A percentile compares a stretch with the other conserved stretches of the same genome.
Evolutionary conservation across 1,139 yeast species (phyloP).

Genomic region (Nakaseomyces bracarensis): DNA sequence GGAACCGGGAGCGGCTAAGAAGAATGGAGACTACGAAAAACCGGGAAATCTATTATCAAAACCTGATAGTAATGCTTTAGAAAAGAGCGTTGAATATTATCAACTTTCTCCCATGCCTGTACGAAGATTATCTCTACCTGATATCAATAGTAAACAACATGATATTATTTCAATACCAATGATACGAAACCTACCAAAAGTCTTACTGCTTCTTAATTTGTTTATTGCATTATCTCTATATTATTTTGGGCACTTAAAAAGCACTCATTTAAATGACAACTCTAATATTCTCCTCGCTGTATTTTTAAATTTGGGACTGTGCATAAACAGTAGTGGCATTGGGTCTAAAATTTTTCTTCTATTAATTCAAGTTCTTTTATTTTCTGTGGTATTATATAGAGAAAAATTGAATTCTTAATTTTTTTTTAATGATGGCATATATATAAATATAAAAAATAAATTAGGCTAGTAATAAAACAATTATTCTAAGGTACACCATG

Average conservation of each 20-base stretch:
- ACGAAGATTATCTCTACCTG: not conserved
- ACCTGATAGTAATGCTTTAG: not conserved
- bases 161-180: not conserved
- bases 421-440: not conserved
- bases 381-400: not conserved
- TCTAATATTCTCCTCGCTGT: not conserved
- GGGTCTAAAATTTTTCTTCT: not conserved
- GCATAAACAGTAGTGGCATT: not conserved
- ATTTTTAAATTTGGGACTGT: not conserved
- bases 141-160: not conserved
- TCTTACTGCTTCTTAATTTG: not conserved
- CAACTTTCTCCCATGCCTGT: not conserved
- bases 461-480: not conserved
- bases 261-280: not conserved
- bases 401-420: not conserved
- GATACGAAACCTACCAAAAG: not conserved
- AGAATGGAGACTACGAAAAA: not conserved
- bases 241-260: not conserved
- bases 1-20: not conserved
- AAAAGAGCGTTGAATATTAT: not conserved
- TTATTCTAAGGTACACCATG: slow-evolving; percentile 46
- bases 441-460: not conserved
- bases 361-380: not conserved
- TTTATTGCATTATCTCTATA: not conserved
- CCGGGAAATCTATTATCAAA: not conserved